phyloP scores from a whole-genome alignment of 306 rosid genomes.

The cucumber (Cucumis sativus) region Cucumber_9930_V3 NC_026655.2:26523501-26524000 shows the following conservation, averaged over 20 bases:
- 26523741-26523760: neutral
- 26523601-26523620: slow-evolving; percentile 6
- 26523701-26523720: slow-evolving; percentile 13
- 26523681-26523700: neutral
- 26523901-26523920: neutral
- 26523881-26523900: slow-evolving; percentile 5
- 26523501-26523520: neutral
- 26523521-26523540: neutral
- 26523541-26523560: neutral
- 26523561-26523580: neutral
- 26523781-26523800: slow-evolving; percentile 10
- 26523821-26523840: slow-evolving; percentile 13
- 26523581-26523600: neutral
- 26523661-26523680: neutral
- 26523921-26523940: slow-evolving; percentile 1
- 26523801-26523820: slow-evolving; percentile 16
- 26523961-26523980: slow-evolving; percentile 15
- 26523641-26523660: neutral
- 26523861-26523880: slow-evolving; percentile 3
- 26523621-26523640: neutral
- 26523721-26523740: slow-evolving; percentile 15
- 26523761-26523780: neutral
- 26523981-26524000: slow-evolving; percentile 10
- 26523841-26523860: neutral
- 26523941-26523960: slow-evolving; percentile 10